A percentile compares a stretch with the other conserved stretches of the same genome.
Evolutionary conservation across 225 moss, liverwort and hornwort genomes (phyloP).

Genomic region (Climacium dendroides): DNA sequence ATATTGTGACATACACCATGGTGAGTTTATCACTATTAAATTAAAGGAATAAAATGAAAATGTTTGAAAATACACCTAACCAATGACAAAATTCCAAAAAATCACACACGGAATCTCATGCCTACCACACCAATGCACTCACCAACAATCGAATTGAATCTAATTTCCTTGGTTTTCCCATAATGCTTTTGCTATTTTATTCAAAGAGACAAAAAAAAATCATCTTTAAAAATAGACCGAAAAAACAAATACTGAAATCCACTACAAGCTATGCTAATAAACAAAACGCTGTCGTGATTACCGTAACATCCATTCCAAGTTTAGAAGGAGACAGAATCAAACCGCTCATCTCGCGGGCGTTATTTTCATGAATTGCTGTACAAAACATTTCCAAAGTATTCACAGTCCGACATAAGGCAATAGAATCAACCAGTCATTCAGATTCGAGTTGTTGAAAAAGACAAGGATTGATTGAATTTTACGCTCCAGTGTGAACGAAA

Average conservation of each 20-base stretch:
- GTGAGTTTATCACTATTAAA: not conserved
- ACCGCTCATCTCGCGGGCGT: not conserved
- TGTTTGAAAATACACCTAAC: not conserved
- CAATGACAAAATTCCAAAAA: not conserved
- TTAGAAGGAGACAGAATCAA: not conserved
- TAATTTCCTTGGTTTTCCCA: not conserved
- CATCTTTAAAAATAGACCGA: not conserved
- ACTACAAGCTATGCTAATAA: not conserved
- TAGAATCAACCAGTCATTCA: not conserved
- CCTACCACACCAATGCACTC: not conserved
- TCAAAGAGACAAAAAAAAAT: not conserved
- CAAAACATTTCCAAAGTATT: not conserved
- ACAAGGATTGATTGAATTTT: not conserved
- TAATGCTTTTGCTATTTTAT: not conserved
- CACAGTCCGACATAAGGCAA: not conserved
- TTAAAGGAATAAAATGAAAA: not conserved
- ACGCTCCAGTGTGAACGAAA: not conserved
- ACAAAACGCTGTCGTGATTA: not conserved
- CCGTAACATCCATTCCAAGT: not conserved
- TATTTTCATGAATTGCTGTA: not conserved
- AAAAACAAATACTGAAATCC: not conserved
- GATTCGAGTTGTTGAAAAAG: not conserved
- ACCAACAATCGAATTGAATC: not conserved
- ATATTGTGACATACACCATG: not conserved
- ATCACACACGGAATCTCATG: not conserved